Percentiles rank a stretch among this genome's conserved stretches.
phyloP scores from a whole-genome alignment of 345 rosid species.

The Pistacia vera region DNA sequence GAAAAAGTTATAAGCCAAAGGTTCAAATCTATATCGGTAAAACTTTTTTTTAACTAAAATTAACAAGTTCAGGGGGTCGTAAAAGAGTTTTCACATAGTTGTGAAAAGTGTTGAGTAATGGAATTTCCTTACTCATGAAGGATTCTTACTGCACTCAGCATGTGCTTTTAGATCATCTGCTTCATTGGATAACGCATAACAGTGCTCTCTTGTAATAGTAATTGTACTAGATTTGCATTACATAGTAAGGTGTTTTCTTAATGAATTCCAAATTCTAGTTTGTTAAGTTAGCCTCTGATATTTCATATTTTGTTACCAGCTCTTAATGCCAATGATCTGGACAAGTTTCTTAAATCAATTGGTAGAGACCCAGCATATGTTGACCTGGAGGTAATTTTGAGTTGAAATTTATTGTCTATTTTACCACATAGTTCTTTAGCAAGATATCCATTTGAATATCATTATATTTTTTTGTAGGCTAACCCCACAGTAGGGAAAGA shows the following conservation, averaged over 20 bases:
- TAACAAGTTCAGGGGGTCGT: not conserved
- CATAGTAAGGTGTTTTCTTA: not conserved
- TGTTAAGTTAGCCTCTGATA: slow-evolving; percentile 11
- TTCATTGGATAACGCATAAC: not conserved
- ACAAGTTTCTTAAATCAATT: slow-evolving; percentile 74
- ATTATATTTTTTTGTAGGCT: slow-evolving; percentile 51
- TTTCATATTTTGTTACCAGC: slow-evolving; percentile 44
- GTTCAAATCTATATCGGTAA: not conserved
- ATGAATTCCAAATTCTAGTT: slow-evolving; percentile 6
- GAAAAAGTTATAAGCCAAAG: not conserved
- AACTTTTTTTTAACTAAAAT: too few relatives aligned
- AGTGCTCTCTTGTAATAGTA: not conserved
- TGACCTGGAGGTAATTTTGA: slow-evolving; percentile 69
- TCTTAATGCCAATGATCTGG: slow-evolving; percentile 57
- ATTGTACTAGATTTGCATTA: not conserved
- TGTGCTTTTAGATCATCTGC: not conserved
- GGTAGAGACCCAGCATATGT: slow-evolving; percentile 65
- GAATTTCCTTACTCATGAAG: not conserved
- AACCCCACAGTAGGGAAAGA: slow-evolving; percentile 87
- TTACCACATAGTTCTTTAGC: slow-evolving; percentile 9
- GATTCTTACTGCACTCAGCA: not conserved
- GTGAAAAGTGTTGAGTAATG: not conserved
- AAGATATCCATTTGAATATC: not conserved
- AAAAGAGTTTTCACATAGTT: not conserved
- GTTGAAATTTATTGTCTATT: slow-evolving; percentile 12